phyloP scores from a whole-genome alignment of 78 protist species.

The Diacronema lutheri region DNA sequence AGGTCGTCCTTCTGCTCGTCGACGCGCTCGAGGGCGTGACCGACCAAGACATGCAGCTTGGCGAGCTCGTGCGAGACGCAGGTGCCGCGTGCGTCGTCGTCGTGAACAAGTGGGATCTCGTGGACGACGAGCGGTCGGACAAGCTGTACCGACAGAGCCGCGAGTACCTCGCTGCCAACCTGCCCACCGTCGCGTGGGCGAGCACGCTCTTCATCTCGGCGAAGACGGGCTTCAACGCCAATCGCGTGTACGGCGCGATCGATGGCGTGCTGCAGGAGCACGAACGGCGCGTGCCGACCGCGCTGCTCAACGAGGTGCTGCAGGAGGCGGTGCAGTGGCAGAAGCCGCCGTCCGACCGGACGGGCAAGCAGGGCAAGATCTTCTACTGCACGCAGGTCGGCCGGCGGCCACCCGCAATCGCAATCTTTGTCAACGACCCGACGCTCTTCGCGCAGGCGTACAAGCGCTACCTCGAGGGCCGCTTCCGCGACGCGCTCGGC shows the following conservation, averaged over 20 bases:
- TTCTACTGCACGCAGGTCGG: slow-evolving; percentile 16
- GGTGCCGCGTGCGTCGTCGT: slow-evolving; percentile 40
- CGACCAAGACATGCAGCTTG: background rate
- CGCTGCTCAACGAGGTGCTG: slow-evolving; percentile 15
- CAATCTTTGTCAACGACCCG: slow-evolving; percentile 14
- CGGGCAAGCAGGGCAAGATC: slow-evolving; percentile 5
- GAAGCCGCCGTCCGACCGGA: background rate
- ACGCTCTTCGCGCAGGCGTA: background rate
- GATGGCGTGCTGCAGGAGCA: background rate
- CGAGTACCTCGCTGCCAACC: background rate
- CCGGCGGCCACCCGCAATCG: slow-evolving; percentile 4
- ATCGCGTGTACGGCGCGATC: background rate
- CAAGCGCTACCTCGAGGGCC: background rate
- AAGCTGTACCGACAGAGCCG: background rate
- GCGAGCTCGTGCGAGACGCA: background rate
- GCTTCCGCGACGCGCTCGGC: background rate
- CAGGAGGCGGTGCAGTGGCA: slow-evolving; percentile 18
- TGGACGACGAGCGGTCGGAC: background rate
- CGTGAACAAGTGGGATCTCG: slow-evolving; percentile 70
- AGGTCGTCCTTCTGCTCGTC: slow-evolving; percentile 56
- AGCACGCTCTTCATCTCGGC: background rate
- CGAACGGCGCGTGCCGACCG: background rate
- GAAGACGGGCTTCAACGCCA: background rate
- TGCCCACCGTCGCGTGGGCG: background rate
- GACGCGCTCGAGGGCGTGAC: slow-evolving; percentile 62